Evolutionary conservation across 2,329 filamentous ascomycete genomes (phyloP).

Genomic region (Penicillium oxalicum): DNA sequence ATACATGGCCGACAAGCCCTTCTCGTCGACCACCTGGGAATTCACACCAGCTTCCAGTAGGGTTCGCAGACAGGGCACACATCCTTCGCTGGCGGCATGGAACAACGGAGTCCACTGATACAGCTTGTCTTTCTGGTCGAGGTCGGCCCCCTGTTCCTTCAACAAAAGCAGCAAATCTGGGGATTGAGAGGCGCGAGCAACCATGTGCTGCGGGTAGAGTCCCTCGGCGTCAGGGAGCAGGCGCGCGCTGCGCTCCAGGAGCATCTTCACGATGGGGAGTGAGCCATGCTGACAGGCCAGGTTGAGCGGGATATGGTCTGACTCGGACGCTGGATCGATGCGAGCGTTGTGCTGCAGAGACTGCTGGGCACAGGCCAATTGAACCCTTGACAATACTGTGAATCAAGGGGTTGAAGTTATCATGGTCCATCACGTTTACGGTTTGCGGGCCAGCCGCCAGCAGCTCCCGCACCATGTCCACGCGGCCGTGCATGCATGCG

Average conservation of each 20-base stretch:
- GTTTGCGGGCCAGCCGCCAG: conserved; percentile 65
- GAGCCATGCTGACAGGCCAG: conserved; percentile 92
- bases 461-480: conserved; percentile 73
- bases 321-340: conserved; percentile 76
- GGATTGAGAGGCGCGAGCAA: conserved; percentile 79
- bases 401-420: conserved; percentile 94
- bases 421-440: conserved; percentile 84
- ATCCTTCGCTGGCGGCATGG: conserved; percentile 92
- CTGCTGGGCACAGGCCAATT: conserved; percentile 71
- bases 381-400: conserved; percentile 85
- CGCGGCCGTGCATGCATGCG: conserved; percentile 85
- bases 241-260: conserved; percentile 71
- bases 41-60: conserved; percentile 75
- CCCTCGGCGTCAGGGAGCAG: conserved; percentile 95
- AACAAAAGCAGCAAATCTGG: conserved; percentile 74
- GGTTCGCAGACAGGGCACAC: conserved; percentile 77
- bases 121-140: conserved; percentile 89
- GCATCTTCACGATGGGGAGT: conserved; percentile 72
- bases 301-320: conserved; percentile 90
- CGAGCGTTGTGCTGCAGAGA: conserved; percentile 74
- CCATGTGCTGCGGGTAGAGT: conserved; percentile 92
- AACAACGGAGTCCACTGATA: conserved; percentile 97
- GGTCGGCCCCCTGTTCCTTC: conserved; percentile 77
- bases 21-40: conserved; percentile 79
- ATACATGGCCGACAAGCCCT: conserved; percentile 89